A percentile compares a stretch with the other conserved stretches of the same genome.
Evolutionary conservation across 2,329 filamentous ascomycete genomes (phyloP).

Genomic region (Pezicula neosporulosa): DNA sequence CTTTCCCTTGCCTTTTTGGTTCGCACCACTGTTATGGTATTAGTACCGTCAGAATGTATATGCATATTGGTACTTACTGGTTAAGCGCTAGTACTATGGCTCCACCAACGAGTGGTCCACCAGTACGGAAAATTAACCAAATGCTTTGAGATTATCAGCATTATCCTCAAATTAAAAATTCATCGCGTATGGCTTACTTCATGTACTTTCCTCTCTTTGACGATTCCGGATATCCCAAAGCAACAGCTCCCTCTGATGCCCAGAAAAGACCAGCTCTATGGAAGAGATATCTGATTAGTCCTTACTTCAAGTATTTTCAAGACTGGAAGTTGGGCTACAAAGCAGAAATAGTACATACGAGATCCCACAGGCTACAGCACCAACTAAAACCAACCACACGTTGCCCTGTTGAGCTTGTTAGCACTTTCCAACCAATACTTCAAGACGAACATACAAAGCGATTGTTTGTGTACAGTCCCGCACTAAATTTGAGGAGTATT

Average conservation of each 20-base stretch:
- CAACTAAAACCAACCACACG: constrained; percentile 64
- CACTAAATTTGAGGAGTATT: constrained; percentile 24
- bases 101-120: constrained; percentile 65
- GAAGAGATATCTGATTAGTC: neutral
- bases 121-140: constrained; percentile 56
- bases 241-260: constrained; percentile 70
- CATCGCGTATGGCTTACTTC: constrained; percentile 13
- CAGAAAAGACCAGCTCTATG: constrained; percentile 57
- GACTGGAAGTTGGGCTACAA: neutral
- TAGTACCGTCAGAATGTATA: constrained; percentile 2
- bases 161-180: neutral
- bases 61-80: constrained; percentile 27
- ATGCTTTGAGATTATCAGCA: constrained; percentile 39
- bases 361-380: constrained; percentile 65
- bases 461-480: constrained; percentile 68
- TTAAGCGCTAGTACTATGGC: constrained; percentile 68
- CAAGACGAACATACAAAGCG: constrained; percentile 44
- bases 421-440: constrained; percentile 42
- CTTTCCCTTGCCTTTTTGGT: neutral
- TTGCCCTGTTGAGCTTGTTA: constrained; percentile 34
- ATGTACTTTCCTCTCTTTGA: constrained; percentile 57
- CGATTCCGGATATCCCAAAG: constrained; percentile 67
- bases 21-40: neutral
- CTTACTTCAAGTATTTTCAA: neutral
- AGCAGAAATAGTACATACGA: neutral